Base-by-base conservation (phyloP, 176 grass and related monocot genomes). In the Zoysia japonica region DNA sequence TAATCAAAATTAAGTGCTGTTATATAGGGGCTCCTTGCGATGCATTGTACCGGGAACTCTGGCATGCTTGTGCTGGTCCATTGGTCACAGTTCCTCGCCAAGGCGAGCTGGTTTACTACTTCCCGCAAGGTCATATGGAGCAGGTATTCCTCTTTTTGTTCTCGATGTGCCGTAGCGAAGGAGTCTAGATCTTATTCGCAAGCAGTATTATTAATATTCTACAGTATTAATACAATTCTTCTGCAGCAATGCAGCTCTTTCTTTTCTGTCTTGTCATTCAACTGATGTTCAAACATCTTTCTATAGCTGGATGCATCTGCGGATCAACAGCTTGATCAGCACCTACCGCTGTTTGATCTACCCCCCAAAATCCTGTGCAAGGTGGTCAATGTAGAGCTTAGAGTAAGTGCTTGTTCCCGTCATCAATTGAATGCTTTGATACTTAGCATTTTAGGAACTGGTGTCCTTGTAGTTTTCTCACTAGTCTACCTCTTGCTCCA, bases 51-150 rank as follows among this genome's bases (percentile, higher is more conserved):
- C 83, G 74, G 47, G 91, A 97, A 72, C 85, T 97, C 41, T 97
- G 94, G 94, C 83, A 92, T 53, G 94, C 94, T 60, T 97, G 94
- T 28, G 94, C 94, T 7, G 94, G 94, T 17, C 89, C 89, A 0
- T 80, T 97, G 73, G 85, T 97, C 65, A 85, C 76, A 4, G 82
- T 97, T 45, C 94, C 94, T 70, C 75, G 81, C 7, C 78, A 81
- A 72, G 91, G 85, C 67, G 94, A 92, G 75, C 67, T 86, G 70
- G 94, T 97, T 16, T 97, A 92, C 85, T 97, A 97, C 85, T 97
- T 94, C 71, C 91, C 94, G 7, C 94, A 97, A 72, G 94, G 94
- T 61, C 91, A 97, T 71, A 94, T 94, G 94, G 94, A 97, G 78
- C 94, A 97, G 94, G 94, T 94, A 76, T 20, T 83, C 75, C 59